phyloP scores from a whole-genome alignment of 208 protist species.

The Lotmaria passim region DNA sequence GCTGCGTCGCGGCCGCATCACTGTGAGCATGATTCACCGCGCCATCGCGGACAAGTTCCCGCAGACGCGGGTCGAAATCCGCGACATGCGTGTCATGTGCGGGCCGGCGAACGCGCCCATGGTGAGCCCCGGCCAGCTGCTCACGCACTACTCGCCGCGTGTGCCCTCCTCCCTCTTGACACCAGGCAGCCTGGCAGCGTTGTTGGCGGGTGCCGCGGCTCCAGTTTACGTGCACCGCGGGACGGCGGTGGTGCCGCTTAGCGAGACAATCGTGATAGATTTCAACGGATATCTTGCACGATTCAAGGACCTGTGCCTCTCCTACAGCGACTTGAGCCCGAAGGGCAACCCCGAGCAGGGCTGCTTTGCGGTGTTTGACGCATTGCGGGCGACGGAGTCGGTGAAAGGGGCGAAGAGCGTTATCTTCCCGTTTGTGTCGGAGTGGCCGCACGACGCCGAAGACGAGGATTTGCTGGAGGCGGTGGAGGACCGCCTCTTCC shows the following conservation, averaged over 20 bases:
- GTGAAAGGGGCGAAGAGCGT: constrained; percentile 62
- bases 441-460: constrained; percentile 52
- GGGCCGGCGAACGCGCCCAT: constrained; percentile 51
- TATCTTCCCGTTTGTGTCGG: constrained; percentile 88
- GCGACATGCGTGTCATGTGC: constrained; percentile 68
- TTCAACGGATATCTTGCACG: constrained; percentile 59
- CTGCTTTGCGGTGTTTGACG: constrained; percentile 83
- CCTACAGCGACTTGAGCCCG: constrained; percentile 73
- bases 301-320: constrained; percentile 47
- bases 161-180: constrained; percentile 79
- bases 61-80: constrained; percentile 54
- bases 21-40: constrained; percentile 67
- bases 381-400: constrained; percentile 82
- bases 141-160: constrained; percentile 91
- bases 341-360: constrained; percentile 64
- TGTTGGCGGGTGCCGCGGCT: background rate
- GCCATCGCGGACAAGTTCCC: constrained; percentile 50
- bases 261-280: constrained; percentile 71
- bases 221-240: constrained; percentile 44
- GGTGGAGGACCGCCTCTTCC: constrained; percentile 90
- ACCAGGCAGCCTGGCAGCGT: constrained; percentile 49
- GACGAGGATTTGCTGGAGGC: constrained; percentile 73
- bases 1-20: constrained; percentile 80
- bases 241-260: constrained; percentile 28
- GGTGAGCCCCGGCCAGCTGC: constrained; percentile 91